phyloP scores from a whole-genome alignment of 495 filamentous ascomycete species.

The Talaromyces liani region DNA sequence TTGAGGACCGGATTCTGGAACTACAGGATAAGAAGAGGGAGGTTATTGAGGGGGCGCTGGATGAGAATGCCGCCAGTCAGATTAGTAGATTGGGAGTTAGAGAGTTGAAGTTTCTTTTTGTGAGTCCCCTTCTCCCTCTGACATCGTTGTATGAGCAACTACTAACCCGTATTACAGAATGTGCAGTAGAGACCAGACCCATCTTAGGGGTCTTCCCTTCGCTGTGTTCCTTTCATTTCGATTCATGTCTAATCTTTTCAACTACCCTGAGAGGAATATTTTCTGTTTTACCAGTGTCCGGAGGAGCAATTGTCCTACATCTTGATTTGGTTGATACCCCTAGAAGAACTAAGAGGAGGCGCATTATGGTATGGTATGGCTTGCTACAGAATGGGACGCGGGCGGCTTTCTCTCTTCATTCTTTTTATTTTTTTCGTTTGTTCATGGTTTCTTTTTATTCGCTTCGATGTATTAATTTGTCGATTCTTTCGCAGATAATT shows the following conservation, averaged over 20 bases:
- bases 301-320: neutral
- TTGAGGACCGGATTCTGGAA: conserved; percentile 82
- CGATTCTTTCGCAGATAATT: too few species aligned
- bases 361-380: neutral
- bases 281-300: neutral
- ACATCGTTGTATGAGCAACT: neutral
- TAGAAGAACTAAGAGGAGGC: neutral
- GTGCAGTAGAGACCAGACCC: conserved; percentile 6
- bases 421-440: neutral
- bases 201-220: neutral
- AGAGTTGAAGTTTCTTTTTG: conserved; percentile 70
- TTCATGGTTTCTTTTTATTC: too few species aligned
- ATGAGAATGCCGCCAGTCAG: conserved; percentile 63
- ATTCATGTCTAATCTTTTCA: neutral
- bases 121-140: conserved; percentile 27
- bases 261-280: neutral
- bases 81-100: conserved; percentile 52
- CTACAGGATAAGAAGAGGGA: conserved; percentile 81
- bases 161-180: conserved; percentile 8
- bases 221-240: conserved; percentile 1
- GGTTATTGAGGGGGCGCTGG: conserved; percentile 73
- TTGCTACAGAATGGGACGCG: neutral
- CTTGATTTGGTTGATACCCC: neutral
- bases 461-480: too few species aligned
- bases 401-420: neutral